Evolutionary conservation across 768 basidiomycete species (phyloP), one percentile per base, ranked within the genome.

Genomic region (Brasilioporus rufonigricans): DNA sequence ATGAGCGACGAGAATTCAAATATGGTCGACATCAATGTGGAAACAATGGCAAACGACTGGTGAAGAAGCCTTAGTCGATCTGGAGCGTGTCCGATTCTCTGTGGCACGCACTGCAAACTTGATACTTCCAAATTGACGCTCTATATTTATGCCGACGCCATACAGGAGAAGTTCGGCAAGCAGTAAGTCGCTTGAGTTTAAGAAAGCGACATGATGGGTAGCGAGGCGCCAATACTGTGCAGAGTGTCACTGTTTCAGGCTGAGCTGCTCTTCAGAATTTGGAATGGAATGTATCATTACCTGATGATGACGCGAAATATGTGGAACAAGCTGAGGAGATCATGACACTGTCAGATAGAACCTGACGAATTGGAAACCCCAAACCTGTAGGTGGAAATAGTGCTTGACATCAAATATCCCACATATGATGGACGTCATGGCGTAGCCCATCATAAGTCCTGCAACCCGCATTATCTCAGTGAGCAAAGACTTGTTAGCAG

Each of bases 261-360:
- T 73, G 52, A 67, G 61, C 53, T 55, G 50, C 43, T 56, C 61
- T 61, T 59, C 48, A 55, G 33, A 44, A 16, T 36, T 53, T 46
- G 45, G 12, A 35, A 29, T 18, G 49, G 47, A 48, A 48, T 27
- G 46, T 46, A 19, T 49, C 54, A 49, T 56, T 74, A 91, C 93
- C 78, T 96, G 93, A 64, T 91, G 89, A 68, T 95, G 82, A 50
- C 82, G 83, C n/a, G 91, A 92, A 45, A 97, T 79, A 67, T 97
- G 93, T 2, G 93, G 94, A 19, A 90, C 81, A 38, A 95, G 80
- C 86, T 93, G 58, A 21, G 40, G 32, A 39, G n/a, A 45, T 24
- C 29, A 65, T 46, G 56, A 21, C 16, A 23, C 2, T 45, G 41
- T 61, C 33, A 57, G 56, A 50, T 44, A 36, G 48, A 44, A 16